Evolutionary conservation across 164 flowering plant genomes (phyloP), one percentile per base, ranked within the genome.

Genomic region (Taxillus chinensis): DNA sequence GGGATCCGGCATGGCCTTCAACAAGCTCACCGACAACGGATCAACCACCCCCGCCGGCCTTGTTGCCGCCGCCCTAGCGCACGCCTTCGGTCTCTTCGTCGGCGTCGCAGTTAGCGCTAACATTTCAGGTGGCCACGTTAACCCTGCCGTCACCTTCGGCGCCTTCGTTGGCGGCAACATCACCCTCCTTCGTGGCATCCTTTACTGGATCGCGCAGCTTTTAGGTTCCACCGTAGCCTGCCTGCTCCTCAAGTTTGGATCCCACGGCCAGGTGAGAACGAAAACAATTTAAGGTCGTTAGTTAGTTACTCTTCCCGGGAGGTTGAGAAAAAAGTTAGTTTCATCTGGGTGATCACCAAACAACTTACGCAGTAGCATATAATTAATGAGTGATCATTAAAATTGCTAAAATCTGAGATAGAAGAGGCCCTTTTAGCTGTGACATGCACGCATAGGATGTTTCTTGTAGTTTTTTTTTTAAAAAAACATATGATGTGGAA

Each of bases 1-100:
- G 64, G 93, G 93, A 37, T 85, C 93, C 8, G 85, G 86, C 65
- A 80, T 87, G 78, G 95, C 90, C 54, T 82, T 79, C 72, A 69
- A 46, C 66, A 82, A 83, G 78, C 74, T 80, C 39, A 79, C 82
- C 0, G 13, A 41, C 57, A 51, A 67, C 48, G 81, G 73, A 0
- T 43, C 80, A 54, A 45, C 68, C 49, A 80, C 88, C 0, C 84
- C 90, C 0, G 64, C 83, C 7, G 88, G 86, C 5, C 81, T 87
- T 4, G 61, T 87, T 0, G 76, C 84, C 5, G 88, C 86, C 14
- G 61, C 93, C 0, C 3, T 87, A 0, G 88, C 92, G 8, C 86
- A 82, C 50, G 92, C 68, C 3, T 79, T 86, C 50, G 82, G 62
- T 2, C 74, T 78, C 5, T 79, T 83, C 59, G 85, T 81, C 0